Conservation (phyloP, 805 yeast genomes). For the Teunomyces tritomae region DNA sequence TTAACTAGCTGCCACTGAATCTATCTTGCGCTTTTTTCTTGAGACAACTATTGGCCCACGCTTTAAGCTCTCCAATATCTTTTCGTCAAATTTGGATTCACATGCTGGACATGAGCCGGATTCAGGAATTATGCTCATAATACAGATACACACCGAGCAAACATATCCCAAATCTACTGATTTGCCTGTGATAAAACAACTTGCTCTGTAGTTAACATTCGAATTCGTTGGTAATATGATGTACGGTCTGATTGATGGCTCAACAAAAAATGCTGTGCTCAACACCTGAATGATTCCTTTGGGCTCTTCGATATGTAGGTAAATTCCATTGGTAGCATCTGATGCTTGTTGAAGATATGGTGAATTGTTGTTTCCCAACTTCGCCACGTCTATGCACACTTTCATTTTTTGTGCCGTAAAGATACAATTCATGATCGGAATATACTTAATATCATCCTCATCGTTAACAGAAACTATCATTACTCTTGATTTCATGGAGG, state of each 20-base stretch:
- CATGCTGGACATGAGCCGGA: constrained; percentile 81
- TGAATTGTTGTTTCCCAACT: constrained; percentile 59
- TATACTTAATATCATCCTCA: constrained; percentile 77
- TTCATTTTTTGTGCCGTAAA: constrained; percentile 94
- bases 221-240: constrained; percentile 79
- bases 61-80: constrained; percentile 54
- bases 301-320: constrained; percentile 65
- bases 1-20: background rate
- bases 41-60: constrained; percentile 56
- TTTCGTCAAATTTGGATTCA: constrained; percentile 69
- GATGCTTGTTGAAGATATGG: constrained; percentile 93
- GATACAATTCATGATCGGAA: constrained; percentile 91
- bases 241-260: constrained; percentile 75
- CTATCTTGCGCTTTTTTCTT: constrained; percentile 32
- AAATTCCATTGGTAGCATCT: constrained; percentile 91
- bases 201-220: constrained; percentile 89
- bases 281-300: constrained; percentile 81
- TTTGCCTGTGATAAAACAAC: constrained; percentile 87
- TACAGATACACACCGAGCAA: constrained; percentile 91
- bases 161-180: constrained; percentile 92
- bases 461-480: constrained; percentile 67
- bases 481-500: constrained; percentile 37
- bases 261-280: constrained; percentile 77
- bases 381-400: constrained; percentile 87
- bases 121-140: constrained; percentile 65